These are phyloP conservation scores for Fagus sylvatica DNA, from an alignment of 306 rosid species.

Conservation along the genomic window DNA sequence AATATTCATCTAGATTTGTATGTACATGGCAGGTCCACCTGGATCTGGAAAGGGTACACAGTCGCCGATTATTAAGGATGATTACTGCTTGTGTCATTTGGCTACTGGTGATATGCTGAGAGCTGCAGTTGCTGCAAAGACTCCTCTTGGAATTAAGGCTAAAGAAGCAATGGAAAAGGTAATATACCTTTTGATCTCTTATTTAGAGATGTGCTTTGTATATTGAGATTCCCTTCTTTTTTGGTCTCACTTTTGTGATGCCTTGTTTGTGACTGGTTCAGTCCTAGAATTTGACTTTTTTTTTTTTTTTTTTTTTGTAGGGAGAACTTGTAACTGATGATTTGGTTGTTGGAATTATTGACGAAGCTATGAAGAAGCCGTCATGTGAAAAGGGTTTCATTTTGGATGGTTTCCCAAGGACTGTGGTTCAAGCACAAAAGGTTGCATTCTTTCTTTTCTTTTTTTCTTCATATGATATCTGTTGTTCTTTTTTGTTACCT, in stretches of 20 bases:
- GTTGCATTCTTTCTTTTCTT: conserved; percentile 32
- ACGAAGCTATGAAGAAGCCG: conserved; percentile 88
- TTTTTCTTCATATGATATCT: conserved; percentile 7
- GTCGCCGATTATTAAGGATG: conserved; percentile 95
- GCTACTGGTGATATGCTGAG: conserved; percentile 99
- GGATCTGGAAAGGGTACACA: conserved; percentile 99
- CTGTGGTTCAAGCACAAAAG: conserved; percentile 92
- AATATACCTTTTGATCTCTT: conserved; percentile 17
- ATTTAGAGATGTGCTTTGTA: not conserved
- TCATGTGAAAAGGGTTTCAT: conserved; percentile 96
- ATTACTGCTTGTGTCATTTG: conserved; percentile 93
- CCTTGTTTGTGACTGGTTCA: not conserved
- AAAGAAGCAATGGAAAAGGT: conserved; percentile 98
- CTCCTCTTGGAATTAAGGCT: conserved; percentile 93
- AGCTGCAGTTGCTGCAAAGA: conserved; percentile 89
- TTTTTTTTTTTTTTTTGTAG: conserved; percentile 42
- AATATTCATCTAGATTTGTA: conserved; percentile 26
- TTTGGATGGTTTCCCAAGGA: conserved; percentile 95
- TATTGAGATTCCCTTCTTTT: too few species aligned
- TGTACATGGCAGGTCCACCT: conserved; percentile 81
- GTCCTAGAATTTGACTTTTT: not conserved
- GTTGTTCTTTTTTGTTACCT: not conserved
- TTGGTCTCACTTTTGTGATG: not conserved
- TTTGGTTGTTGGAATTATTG: conserved; percentile 89
- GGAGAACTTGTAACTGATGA: conserved; percentile 98